Percentiles rank a stretch among this genome's conserved stretches.
phyloP scores from a whole-genome alignment of 768 basidiomycete genomes.

The Lactarius hatsudake region DNA sequence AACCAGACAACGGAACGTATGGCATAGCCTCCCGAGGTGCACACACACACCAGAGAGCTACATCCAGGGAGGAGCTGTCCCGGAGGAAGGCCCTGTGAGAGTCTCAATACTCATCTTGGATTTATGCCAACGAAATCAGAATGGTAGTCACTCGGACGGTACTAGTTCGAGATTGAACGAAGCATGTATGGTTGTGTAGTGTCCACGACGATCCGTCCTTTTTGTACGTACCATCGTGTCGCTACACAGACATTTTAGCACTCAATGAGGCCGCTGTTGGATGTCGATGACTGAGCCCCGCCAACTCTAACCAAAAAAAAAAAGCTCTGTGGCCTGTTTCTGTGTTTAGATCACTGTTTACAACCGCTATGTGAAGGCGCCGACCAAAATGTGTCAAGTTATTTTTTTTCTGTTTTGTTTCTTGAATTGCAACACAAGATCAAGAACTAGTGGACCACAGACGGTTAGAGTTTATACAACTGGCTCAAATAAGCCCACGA shows the following conservation, averaged over 20 bases:
- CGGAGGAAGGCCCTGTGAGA: not conserved
- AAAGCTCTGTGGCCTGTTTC: not conserved
- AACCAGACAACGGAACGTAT: not conserved
- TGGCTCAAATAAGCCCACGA: conserved; percentile 30
- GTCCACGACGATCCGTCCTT: not conserved
- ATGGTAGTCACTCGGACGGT: not conserved
- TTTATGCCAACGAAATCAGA: not conserved
- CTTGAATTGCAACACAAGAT: not conserved
- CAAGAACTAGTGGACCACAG: conserved; percentile 8
- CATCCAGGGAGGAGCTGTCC: not conserved
- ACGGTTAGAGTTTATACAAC: not conserved
- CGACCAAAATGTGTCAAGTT: not conserved
- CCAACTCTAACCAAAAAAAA: not conserved
- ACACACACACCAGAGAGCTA: not conserved
- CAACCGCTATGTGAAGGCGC: not conserved
- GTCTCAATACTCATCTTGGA: not conserved
- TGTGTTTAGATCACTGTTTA: not conserved
- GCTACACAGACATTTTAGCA: not conserved
- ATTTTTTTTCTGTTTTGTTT: not conserved
- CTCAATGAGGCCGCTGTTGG: not conserved
- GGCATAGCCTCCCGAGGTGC: not conserved
- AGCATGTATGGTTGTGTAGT: not conserved
- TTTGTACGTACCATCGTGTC: not conserved
- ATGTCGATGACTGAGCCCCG: not conserved
- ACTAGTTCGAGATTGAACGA: not conserved